Conservation (phyloP, 192 early-diverging fungal species). For the Chytriomyces sp. region DNA sequence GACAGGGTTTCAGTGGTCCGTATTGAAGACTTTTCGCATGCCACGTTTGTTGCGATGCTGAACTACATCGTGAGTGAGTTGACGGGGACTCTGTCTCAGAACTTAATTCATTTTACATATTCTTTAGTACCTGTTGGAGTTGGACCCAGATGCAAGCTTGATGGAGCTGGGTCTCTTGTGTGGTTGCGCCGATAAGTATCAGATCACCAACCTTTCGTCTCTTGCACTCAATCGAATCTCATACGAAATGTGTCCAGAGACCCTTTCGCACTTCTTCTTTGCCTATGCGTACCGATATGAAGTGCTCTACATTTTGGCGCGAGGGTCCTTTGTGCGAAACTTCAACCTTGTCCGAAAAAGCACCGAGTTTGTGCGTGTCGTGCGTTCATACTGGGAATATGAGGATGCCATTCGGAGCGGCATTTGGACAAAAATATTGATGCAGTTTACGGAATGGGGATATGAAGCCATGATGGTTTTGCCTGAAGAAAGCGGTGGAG, state of each 20-base stretch:
- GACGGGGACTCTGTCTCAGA: background rate
- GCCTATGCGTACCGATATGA: constrained; percentile 12
- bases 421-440: background rate
- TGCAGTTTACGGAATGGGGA: background rate
- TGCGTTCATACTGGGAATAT: background rate
- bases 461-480: background rate
- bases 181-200: constrained; percentile 26
- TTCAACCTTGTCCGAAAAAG: constrained; percentile 1
- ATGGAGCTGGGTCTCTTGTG: background rate
- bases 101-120: background rate
- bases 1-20: constrained; percentile 7
- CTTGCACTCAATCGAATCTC: background rate
- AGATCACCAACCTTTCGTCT: background rate
- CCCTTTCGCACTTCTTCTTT: background rate
- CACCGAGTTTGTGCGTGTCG: background rate
- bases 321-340: background rate
- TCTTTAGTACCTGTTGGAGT: constrained; percentile 9
- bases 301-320: background rate
- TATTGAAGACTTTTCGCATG: constrained; percentile 37
- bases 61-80: constrained; percentile 25
- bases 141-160: constrained; percentile 8
- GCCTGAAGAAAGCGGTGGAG: constrained; percentile 7
- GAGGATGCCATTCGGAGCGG: background rate
- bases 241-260: background rate
- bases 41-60: constrained; percentile 34